These are phyloP conservation scores for Citrus reticulata DNA, from an alignment of 345 rosid genomes.

Conservation along the genomic window DNA sequence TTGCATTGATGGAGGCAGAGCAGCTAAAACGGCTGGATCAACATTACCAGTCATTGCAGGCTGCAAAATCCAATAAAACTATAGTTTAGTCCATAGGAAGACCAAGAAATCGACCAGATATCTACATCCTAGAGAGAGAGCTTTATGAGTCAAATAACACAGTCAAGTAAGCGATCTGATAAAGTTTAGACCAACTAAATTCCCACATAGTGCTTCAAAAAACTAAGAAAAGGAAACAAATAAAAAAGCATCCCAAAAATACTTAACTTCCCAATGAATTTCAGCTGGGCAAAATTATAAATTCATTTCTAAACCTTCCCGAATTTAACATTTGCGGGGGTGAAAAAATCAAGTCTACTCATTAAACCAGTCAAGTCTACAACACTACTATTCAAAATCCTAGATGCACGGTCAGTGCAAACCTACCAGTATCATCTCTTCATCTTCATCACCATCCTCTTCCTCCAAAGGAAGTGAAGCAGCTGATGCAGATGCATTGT, in stretches of 20 bases:
- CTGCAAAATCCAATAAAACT: conserved; percentile 27
- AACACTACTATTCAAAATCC: not conserved
- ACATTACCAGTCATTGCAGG: conserved; percentile 35
- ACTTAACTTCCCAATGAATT: not conserved
- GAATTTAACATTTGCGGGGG: not conserved
- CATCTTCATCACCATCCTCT: conserved; percentile 23
- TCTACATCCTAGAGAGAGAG: not conserved
- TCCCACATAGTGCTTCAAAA: not conserved
- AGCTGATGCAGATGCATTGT: conserved; percentile 40
- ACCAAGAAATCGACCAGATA: not conserved
- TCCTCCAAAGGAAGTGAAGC: conserved; percentile 22
- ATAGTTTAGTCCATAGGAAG: not conserved
- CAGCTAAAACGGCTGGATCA: conserved; percentile 45
- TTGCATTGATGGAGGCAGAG: conserved; percentile 52
- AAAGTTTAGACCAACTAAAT: not conserved
- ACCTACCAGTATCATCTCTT: conserved; percentile 35
- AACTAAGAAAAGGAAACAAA: not conserved
- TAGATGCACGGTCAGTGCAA: not conserved
- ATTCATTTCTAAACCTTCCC: not conserved
- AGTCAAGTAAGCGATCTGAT: not conserved
- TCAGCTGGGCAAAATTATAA: not conserved
- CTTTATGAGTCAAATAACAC: not conserved
- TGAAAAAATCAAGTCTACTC: not conserved
- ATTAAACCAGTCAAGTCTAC: not conserved
- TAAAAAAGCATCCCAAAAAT: not conserved